A percentile compares a stretch with the other conserved stretches of the same genome.
Conservation (phyloP, 2,329 filamentous ascomycete species). For the Colletotrichum sidae region DNA sequence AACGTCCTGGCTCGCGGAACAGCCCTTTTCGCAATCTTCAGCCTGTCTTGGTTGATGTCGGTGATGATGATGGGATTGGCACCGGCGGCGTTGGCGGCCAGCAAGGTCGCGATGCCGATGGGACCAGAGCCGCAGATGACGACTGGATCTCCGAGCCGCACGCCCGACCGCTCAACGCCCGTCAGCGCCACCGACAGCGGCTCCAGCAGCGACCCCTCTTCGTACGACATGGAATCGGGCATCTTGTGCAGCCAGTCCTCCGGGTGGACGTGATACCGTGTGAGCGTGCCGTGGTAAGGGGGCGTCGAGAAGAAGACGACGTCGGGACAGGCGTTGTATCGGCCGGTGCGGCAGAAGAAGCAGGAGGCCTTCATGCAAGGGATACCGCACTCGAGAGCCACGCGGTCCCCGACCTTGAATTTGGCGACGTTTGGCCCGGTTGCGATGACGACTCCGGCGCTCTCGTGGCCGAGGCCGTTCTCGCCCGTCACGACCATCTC, state of each 20-base stretch:
- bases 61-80: constrained; percentile 56
- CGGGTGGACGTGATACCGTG: constrained; percentile 49
- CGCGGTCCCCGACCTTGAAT: constrained; percentile 22
- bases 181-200: constrained; percentile 60
- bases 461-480: constrained; percentile 32
- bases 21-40: constrained; percentile 18
- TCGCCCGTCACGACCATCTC: constrained; percentile 44
- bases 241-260: constrained; percentile 53
- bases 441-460: constrained; percentile 27
- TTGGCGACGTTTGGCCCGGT: constrained; percentile 12
- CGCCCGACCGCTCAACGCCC: constrained; percentile 50
- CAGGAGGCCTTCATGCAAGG: constrained; percentile 48
- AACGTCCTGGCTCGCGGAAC: constrained; percentile 24
- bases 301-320: constrained; percentile 55
- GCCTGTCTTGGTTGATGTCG: constrained; percentile 45
- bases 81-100: constrained; percentile 56
- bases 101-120: constrained; percentile 51
- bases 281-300: constrained; percentile 51
- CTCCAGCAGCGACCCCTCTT: constrained; percentile 59
- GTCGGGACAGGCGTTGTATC: constrained; percentile 53
- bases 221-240: constrained; percentile 48
- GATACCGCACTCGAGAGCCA: constrained; percentile 42
- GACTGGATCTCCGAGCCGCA: constrained; percentile 52
- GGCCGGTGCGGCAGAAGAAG: constrained; percentile 48
- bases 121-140: constrained; percentile 50